Conservation (phyloP, 129 eudicot genomes). For the Lactuca sativa region DNA sequence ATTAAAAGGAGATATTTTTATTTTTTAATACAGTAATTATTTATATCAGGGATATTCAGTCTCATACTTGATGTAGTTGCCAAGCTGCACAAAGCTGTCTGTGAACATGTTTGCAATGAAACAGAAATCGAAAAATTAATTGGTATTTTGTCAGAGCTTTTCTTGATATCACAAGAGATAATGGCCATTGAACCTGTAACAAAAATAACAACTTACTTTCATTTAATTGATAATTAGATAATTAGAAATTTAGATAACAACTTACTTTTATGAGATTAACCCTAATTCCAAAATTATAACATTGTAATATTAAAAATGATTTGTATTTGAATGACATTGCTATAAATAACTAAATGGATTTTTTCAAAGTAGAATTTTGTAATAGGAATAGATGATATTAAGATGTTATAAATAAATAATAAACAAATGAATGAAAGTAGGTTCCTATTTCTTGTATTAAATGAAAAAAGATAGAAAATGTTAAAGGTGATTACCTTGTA, state of each 20-base stretch:
- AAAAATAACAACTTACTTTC: neutral
- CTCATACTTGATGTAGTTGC: slow-evolving; percentile 92
- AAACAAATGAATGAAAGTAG: no score
- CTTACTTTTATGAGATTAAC: no score
- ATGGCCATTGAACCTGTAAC: slow-evolving; percentile 90
- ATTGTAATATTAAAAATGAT: no score
- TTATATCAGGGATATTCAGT: slow-evolving; percentile 8
- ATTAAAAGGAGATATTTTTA: neutral
- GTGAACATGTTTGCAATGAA: slow-evolving; percentile 92
- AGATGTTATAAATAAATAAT: neutral
- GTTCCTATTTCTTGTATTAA: neutral
- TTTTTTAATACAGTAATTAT: neutral
- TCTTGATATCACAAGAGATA: slow-evolving; percentile 89
- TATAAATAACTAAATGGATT: no score
- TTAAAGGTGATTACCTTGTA: slow-evolving; percentile 60
- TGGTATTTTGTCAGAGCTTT: slow-evolving; percentile 94
- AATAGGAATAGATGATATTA: neutral
- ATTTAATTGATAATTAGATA: neutral
- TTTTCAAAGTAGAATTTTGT: no score
- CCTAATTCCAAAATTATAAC: no score
- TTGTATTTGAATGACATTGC: no score
- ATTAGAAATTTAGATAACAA: no score
- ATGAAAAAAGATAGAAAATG: neutral
- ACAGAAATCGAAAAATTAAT: slow-evolving; percentile 78
- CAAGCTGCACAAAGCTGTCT: slow-evolving; percentile 97